Conservation (phyloP, 495 filamentous ascomycete species). For the Aspergillus baeticus region DNA sequence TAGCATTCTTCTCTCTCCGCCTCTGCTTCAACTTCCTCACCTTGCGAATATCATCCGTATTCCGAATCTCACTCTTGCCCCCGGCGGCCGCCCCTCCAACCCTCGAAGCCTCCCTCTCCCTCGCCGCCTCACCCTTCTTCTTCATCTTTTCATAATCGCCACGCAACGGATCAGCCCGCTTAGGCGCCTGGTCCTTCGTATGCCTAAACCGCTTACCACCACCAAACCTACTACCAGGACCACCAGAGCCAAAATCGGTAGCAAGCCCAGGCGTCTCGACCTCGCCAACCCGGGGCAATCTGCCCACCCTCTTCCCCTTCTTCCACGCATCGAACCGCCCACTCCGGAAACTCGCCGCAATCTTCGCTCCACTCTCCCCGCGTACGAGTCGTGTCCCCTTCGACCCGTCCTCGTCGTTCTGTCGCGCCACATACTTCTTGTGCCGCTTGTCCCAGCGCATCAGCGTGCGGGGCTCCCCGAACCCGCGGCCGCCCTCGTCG, state of each 20-base stretch:
- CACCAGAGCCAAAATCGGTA: constrained; percentile 22
- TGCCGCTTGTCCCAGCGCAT: constrained; percentile 97
- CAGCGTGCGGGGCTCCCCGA: constrained; percentile 68
- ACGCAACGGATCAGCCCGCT: constrained; percentile 84
- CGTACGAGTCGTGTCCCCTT: constrained; percentile 80
- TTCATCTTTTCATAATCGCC: constrained; percentile 88
- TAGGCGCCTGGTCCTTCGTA: constrained; percentile 79
- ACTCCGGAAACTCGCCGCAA: constrained; percentile 87
- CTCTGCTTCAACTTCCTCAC: constrained; percentile 71
- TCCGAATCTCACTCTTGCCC: constrained; percentile 78
- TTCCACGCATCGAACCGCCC: constrained; percentile 93
- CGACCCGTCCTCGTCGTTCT: constrained; percentile 92
- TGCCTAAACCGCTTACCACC: constrained; percentile 66
- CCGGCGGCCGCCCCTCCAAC: constrained; percentile 52
- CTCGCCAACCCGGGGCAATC: constrained; percentile 79
- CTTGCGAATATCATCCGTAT: constrained; percentile 81
- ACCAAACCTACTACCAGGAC: neutral
- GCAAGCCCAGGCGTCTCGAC: constrained; percentile 54
- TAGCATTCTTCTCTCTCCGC: constrained; percentile 82
- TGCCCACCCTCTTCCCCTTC: constrained; percentile 74
- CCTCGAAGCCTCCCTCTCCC: constrained; percentile 55
- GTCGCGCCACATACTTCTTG: constrained; percentile 86
- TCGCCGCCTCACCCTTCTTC: constrained; percentile 83
- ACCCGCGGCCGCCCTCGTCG: constrained; percentile 75
- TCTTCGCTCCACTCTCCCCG: constrained; percentile 93